Percentiles rank a stretch among this genome's conserved stretches.
These are phyloP conservation scores for Lolium multiflorum DNA, from an alignment of 176 grass and related monocot genomes.

Conservation along the genomic window DNA sequence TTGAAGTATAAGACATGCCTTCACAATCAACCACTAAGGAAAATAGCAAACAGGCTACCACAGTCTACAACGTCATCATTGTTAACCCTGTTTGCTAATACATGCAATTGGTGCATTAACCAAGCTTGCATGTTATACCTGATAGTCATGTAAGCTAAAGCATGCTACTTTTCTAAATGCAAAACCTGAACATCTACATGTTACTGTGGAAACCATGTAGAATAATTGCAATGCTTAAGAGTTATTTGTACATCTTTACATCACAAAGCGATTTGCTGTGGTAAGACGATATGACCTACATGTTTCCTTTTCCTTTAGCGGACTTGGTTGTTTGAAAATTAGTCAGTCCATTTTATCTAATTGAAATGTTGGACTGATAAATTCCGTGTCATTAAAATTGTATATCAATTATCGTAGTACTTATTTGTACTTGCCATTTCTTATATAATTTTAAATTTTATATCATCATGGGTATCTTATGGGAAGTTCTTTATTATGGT, in stretches of 20 bases:
- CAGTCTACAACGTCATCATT: background rate
- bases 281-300: background rate
- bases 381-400: background rate
- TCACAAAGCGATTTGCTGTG: background rate
- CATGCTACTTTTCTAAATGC: too few relatives aligned
- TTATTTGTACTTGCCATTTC: background rate
- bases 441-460: background rate
- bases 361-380: background rate
- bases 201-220: background rate
- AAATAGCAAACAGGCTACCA: background rate
- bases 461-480: constrained; percentile 6
- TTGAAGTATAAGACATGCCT: background rate
- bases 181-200: background rate
- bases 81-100: background rate
- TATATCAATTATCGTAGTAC: background rate
- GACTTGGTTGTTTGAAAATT: background rate
- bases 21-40: background rate
- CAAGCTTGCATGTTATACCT: background rate
- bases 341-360: background rate
- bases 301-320: background rate
- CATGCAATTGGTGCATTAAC: background rate
- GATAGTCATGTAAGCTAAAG: background rate
- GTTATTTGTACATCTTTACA: background rate
- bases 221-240: background rate
- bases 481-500: background rate